phyloP scores from a whole-genome alignment of 2,329 filamentous ascomycete species.

The Cercospora zeae-maydis region DNA sequence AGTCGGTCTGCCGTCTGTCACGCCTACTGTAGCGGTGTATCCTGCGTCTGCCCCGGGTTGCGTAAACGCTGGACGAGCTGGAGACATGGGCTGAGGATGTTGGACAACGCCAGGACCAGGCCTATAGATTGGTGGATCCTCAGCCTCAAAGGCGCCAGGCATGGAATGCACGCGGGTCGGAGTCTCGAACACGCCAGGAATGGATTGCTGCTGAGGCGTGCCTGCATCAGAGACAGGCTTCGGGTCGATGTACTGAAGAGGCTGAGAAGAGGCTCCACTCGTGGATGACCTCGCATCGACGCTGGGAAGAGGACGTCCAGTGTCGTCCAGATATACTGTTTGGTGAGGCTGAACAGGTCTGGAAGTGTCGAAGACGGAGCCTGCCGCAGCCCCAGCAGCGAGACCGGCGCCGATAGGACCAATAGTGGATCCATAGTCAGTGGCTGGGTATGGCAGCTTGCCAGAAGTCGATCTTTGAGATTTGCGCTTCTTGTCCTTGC shows the following conservation, averaged over 20 bases:
- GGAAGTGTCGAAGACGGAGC: conserved; percentile 43
- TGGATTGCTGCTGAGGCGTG: conserved; percentile 30
- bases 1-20: conserved; percentile 29
- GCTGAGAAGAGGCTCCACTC: conserved; percentile 46
- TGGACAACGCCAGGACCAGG: conserved; percentile 68
- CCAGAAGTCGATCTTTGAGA: conserved; percentile 15
- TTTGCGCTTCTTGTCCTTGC: conserved; percentile 46
- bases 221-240: conserved; percentile 63
- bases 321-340: conserved; percentile 24
- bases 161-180: conserved; percentile 37
- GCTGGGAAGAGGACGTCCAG: conserved; percentile 44
- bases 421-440: conserved; percentile 38
- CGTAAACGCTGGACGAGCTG: conserved; percentile 49
- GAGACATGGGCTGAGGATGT: conserved; percentile 75
- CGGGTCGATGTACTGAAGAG: conserved; percentile 64
- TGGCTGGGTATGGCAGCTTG: conserved; percentile 17
- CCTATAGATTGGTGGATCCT: conserved; percentile 43
- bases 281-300: conserved; percentile 14
- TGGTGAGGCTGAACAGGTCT: conserved; percentile 20
- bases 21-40: conserved; percentile 12
- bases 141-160: conserved; percentile 31
- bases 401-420: conserved; percentile 34
- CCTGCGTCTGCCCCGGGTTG: conserved; percentile 18
- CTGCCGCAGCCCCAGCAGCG: conserved; percentile 43
- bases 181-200: conserved; percentile 35